Conservation (phyloP, 2,329 filamentous ascomycete species). For the Fusarium sp. region DNA sequence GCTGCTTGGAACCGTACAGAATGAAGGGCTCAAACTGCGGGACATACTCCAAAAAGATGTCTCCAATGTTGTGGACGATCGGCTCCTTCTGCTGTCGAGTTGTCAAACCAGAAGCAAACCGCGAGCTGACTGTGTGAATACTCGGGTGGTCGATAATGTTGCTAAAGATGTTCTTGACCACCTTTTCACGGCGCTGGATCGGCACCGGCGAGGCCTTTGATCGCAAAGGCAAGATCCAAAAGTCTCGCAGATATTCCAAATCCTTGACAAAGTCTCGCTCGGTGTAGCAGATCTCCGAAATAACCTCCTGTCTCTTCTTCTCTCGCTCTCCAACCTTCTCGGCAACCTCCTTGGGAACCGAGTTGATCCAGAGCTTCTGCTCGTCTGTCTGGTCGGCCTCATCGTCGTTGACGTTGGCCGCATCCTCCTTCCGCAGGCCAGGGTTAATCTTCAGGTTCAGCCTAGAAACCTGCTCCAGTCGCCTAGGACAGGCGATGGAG, state of each 20-base stretch:
- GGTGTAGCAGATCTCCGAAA: constrained; percentile 98
- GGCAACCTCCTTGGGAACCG: constrained; percentile 92
- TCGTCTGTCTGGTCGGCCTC: constrained; percentile 88
- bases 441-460: constrained; percentile 94
- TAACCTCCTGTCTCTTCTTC: constrained; percentile 98
- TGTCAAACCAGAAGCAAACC: constrained; percentile 88
- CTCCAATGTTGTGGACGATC: constrained; percentile 89
- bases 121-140: constrained; percentile 90
- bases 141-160: constrained; percentile 87
- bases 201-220: constrained; percentile 89
- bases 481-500: constrained; percentile 94
- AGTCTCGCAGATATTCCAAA: constrained; percentile 95
- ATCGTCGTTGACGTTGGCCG: constrained; percentile 76
- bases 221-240: constrained; percentile 95
- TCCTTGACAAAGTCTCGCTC: constrained; percentile 99
- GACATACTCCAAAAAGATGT: constrained; percentile 93
- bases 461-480: constrained; percentile 93
- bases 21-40: constrained; percentile 97
- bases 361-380: constrained; percentile 99
- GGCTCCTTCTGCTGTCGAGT: constrained; percentile 90
- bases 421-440: constrained; percentile 77
- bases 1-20: constrained; percentile 92
- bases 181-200: constrained; percentile 85
- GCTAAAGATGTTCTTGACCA: constrained; percentile 93
- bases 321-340: constrained; percentile 90